phyloP scores from a whole-genome alignment of 306 rosid genomes.

The Quercus suber region DNA sequence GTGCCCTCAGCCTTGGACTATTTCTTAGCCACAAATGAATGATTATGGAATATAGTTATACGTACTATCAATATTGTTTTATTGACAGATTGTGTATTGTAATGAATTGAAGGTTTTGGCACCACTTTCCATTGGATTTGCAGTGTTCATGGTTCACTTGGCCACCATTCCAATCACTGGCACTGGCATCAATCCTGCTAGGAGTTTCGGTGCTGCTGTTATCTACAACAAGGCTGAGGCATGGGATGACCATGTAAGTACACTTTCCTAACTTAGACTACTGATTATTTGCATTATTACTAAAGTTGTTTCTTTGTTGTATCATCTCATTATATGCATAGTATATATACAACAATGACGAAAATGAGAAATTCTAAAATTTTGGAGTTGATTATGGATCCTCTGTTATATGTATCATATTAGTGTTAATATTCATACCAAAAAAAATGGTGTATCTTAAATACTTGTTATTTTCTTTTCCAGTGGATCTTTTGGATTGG shows the following conservation, averaged over 20 bases:
- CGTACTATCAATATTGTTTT: not conserved
- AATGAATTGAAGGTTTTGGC: conserved; percentile 68
- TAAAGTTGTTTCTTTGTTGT: not conserved
- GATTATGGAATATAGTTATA: not conserved
- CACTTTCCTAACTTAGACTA: not conserved
- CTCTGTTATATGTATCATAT: too few species aligned
- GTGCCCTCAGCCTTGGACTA: too few species aligned
- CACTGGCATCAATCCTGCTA: conserved; percentile 91
- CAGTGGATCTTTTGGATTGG: conserved; percentile 99
- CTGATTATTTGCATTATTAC: not conserved
- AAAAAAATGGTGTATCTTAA: too few species aligned
- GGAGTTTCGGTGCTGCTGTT: conserved; percentile 89
- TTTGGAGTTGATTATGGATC: too few species aligned
- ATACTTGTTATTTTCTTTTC: conserved; percentile 1
- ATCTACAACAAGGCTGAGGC: conserved; percentile 44
- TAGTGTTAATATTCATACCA: too few species aligned
- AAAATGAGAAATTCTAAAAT: too few species aligned
- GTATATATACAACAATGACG: too few species aligned
- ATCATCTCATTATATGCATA: too few species aligned
- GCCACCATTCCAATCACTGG: conserved; percentile 95
- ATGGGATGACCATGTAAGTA: conserved; percentile 84
- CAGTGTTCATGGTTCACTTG: conserved; percentile 94
- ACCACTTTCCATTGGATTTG: conserved; percentile 96
- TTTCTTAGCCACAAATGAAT: not conserved
- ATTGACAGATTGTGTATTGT: conserved; percentile 4